A percentile compares a stretch with the other conserved stretches of the same genome.
Evolutionary conservation across 495 filamentous ascomycete species (phyloP).

Genomic region (Tuber calosporum): DNA sequence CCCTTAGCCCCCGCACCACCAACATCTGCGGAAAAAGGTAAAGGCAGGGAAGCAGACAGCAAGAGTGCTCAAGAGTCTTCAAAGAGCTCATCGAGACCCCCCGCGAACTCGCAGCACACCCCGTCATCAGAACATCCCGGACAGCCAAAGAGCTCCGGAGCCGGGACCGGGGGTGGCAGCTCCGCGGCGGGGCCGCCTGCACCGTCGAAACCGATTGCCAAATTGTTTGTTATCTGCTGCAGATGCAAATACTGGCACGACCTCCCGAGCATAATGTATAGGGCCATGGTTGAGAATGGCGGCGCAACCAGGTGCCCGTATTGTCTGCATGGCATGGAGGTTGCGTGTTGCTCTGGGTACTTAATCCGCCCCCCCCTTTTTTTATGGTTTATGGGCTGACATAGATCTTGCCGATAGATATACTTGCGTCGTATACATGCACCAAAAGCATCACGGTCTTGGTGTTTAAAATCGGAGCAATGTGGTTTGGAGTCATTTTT

Average conservation of each 20-base stretch:
- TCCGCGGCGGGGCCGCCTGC: constrained; percentile 24
- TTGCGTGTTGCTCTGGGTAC: constrained; percentile 65
- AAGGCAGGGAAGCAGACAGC: constrained; percentile 16
- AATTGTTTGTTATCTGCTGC: constrained; percentile 75
- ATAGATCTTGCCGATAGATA: constrained; percentile 30
- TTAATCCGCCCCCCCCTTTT: constrained; percentile 20
- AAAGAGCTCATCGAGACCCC: constrained; percentile 20
- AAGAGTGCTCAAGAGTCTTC: background rate
- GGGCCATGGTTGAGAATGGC: constrained; percentile 59
- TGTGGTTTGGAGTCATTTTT: background rate
- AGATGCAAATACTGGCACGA: constrained; percentile 76
- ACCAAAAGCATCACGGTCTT: constrained; percentile 37
- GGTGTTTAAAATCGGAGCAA: background rate
- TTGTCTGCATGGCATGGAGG: constrained; percentile 70
- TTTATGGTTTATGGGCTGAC: background rate
- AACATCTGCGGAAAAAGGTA: background rate
- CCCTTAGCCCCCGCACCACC: constrained; percentile 3
- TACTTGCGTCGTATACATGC: constrained; percentile 41
- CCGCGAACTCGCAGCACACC: background rate
- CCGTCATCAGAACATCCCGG: constrained; percentile 19
- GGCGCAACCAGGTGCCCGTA: constrained; percentile 62
- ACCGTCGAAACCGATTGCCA: constrained; percentile 53
- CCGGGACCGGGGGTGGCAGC: constrained; percentile 2
- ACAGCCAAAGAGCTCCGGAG: constrained; percentile 15
- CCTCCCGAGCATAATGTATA: constrained; percentile 66